Evolutionary conservation across 2,329 filamentous ascomycete species (phyloP).

Genomic region (Paraphoma sp.): DNA sequence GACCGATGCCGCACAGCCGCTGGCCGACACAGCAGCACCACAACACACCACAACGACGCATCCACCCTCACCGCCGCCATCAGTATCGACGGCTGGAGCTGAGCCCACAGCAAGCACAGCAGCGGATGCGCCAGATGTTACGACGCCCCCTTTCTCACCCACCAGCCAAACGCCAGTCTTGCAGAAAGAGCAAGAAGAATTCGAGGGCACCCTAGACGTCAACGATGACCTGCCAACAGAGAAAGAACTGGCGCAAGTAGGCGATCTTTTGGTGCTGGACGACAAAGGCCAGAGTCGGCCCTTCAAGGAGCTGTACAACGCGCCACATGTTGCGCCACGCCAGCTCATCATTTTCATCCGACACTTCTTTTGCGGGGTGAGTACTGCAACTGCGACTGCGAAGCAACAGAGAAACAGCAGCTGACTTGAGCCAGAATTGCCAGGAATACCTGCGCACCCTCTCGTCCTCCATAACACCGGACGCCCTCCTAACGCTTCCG

Average conservation of each 20-base stretch:
- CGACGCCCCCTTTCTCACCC: constrained; percentile 41
- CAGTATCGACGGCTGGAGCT: constrained; percentile 22
- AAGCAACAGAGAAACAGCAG: not conserved
- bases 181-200: constrained; percentile 40
- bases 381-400: constrained; percentile 39
- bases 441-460: constrained; percentile 75
- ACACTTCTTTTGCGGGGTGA: constrained; percentile 81
- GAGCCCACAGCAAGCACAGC: constrained; percentile 25
- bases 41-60: constrained; percentile 18
- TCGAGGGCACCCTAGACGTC: constrained; percentile 45
- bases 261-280: constrained; percentile 45
- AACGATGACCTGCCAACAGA: constrained; percentile 45
- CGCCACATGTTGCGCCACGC: constrained; percentile 46
- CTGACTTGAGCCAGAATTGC: constrained; percentile 64
- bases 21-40: constrained; percentile 10
- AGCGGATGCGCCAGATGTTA: constrained; percentile 13
- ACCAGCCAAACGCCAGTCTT: constrained; percentile 40
- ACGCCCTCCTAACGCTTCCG: constrained; percentile 56
- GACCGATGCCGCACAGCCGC: constrained; percentile 10
- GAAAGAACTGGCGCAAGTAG: constrained; percentile 36
- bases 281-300: constrained; percentile 41
- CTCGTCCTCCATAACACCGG: constrained; percentile 61
- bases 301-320: constrained; percentile 47
- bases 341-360: constrained; percentile 77
- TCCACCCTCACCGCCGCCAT: constrained; percentile 33